Evolutionary conservation across 1,284 basidiomycete species (phyloP), one percentile per base, ranked within the genome.

Genomic region (Trichosporon sp.): DNA sequence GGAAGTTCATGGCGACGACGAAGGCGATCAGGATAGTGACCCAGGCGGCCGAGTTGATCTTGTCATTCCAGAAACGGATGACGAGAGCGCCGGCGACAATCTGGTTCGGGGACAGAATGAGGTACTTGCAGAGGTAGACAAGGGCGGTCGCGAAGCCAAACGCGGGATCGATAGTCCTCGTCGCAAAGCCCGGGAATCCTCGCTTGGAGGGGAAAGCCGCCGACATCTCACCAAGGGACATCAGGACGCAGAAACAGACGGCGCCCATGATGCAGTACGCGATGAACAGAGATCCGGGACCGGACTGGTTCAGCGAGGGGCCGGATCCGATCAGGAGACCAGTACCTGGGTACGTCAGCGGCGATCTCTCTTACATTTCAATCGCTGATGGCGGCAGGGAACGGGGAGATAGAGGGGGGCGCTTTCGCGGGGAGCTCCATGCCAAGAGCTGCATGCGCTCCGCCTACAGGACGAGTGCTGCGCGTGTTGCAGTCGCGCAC

Each of bases 251-350:
- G 68, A 70, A 85, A 82, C 73, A 74, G 69, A 81, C 78, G 31
- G 78, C 67, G 54, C 81, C 81, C 79, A 84, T 82, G 70, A 85
- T 75, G 0, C 79, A 72, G 73, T 86, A 87, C 0, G 84, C 81
- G 61, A 87, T 78, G 71, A 87, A 81, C 12, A 87, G 78, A 19
- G 80, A 81, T 0, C 78, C 84, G 0, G 86, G 86, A 6, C 86
- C 86, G 38, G 83, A 85, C 67, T 82, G 77, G 10, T 80, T 77
- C 8, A 87, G 76, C 67, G 81, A 83, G 0, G 77, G 77, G 56
- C 86, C 86, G 5, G 84, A 88, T 61, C 91, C 91, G 75, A 93
- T 92, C 75, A 93, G 90, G 19, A 93, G 85, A 79, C 92, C 92
- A 31, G 91, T 92, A 54, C 73, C 73, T 74, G 68, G 8, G 46